Conservation (phyloP, 345 rosid species). For the Murraya koenigii region DNA sequence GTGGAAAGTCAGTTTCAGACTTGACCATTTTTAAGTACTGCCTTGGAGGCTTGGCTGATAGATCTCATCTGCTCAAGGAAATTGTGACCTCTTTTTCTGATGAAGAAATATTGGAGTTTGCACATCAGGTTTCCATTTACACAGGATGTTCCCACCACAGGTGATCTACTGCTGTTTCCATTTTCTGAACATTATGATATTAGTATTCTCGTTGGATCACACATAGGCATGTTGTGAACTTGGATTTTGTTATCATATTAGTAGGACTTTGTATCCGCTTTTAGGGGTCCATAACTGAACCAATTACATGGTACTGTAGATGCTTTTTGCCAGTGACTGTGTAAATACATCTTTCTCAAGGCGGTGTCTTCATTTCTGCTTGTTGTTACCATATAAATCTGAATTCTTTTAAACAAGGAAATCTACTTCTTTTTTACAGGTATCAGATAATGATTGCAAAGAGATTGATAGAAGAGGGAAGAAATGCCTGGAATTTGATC, state of each 20-base stretch:
- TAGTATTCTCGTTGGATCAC: not conserved
- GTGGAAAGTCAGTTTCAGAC: conserved; percentile 56
- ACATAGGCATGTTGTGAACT: not conserved
- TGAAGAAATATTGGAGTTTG: conserved; percentile 62
- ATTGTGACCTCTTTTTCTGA: conserved; percentile 62
- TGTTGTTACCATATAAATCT: not conserved
- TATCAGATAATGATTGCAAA: conserved; percentile 70
- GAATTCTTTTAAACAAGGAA: not conserved
- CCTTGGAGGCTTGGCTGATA: conserved; percentile 69
- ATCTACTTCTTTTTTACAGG: conserved; percentile 33
- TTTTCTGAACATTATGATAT: not conserved
- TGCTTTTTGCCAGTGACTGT: not conserved
- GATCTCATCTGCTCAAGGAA: conserved; percentile 76
- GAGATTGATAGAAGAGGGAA: conserved; percentile 88
- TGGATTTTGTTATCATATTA: not conserved
- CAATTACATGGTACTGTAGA: not conserved
- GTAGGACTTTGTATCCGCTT: not conserved
- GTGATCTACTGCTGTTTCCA: conserved; percentile 32
- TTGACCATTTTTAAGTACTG: conserved; percentile 67
- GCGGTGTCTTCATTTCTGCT: conserved; percentile 4
- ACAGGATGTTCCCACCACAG: conserved; percentile 93
- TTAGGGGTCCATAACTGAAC: conserved; percentile 12
- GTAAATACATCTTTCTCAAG: not conserved
- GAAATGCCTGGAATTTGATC: conserved; percentile 71
- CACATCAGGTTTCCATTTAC: conserved; percentile 71